Conservation (phyloP, 2,329 filamentous ascomycete species). For the Colletotrichum camelliae region DNA sequence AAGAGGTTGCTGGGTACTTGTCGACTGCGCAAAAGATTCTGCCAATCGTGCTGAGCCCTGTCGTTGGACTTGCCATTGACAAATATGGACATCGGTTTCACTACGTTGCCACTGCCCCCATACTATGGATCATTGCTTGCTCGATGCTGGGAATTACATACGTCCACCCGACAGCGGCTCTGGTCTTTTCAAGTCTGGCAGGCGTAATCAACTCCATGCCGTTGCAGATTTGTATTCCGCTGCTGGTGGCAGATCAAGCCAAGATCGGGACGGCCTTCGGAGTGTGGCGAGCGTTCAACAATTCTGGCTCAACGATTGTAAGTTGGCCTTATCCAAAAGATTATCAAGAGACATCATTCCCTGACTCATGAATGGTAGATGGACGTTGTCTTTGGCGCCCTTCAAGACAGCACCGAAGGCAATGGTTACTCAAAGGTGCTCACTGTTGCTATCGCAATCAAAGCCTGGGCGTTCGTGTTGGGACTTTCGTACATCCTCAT, state of each 20-base stretch:
- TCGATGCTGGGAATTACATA: slow-evolving; percentile 27
- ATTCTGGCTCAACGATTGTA: slow-evolving; percentile 27
- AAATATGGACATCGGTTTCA: slow-evolving; percentile 29
- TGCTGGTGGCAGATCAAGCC: slow-evolving; percentile 27
- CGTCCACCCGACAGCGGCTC: slow-evolving; percentile 23
- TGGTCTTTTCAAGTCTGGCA: slow-evolving; percentile 25
- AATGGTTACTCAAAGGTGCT: slow-evolving; percentile 25
- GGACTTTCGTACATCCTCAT: slow-evolving; percentile 25
- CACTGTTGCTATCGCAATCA: slow-evolving; percentile 22
- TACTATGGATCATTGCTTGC: slow-evolving; percentile 25
- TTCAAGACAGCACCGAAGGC: slow-evolving; percentile 25
- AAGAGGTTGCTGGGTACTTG: slow-evolving; percentile 26
- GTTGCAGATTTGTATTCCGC: slow-evolving; percentile 27
- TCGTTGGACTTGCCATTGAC: slow-evolving; percentile 25
- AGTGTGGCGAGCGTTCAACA: slow-evolving; percentile 28
- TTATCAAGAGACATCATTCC: background rate
- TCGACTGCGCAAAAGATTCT: slow-evolving; percentile 26
- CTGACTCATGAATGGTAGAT: slow-evolving; percentile 14
- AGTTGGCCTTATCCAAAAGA: background rate
- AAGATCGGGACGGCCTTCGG: slow-evolving; percentile 29
- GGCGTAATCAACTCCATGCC: slow-evolving; percentile 28
- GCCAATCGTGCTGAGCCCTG: slow-evolving; percentile 24
- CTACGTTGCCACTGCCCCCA: slow-evolving; percentile 25
- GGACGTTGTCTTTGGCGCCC: slow-evolving; percentile 27
- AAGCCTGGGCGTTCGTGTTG: slow-evolving; percentile 24